Evolutionary conservation across 495 filamentous ascomycete genomes (phyloP).

Genomic region (Aspergillus kassunensis): DNA sequence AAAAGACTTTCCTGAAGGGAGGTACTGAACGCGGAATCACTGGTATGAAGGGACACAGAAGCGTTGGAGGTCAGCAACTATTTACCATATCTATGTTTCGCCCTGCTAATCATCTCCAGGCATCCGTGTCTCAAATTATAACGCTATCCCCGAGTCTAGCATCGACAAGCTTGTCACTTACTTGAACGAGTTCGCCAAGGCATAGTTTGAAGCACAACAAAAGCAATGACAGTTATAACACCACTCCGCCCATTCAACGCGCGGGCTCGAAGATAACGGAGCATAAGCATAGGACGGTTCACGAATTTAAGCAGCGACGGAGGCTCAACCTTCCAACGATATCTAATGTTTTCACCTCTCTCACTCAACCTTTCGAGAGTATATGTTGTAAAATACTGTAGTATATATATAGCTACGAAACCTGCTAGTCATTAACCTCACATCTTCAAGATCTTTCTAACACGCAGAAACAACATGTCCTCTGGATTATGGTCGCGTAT

Average conservation of each 20-base stretch:
- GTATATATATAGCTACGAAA: no score
- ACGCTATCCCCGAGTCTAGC: slow-evolving; percentile 55
- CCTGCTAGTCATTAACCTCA: no score
- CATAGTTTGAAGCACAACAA: not conserved
- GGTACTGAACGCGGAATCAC: slow-evolving; percentile 59
- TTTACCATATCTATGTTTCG: slow-evolving; percentile 54
- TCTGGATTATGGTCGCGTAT: no score
- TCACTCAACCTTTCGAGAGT: not conserved
- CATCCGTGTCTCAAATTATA: slow-evolving; percentile 45
- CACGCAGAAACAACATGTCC: no score
- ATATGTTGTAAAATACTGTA: not conserved
- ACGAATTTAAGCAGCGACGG: slow-evolving; percentile 2
- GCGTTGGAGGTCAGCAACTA: slow-evolving; percentile 64
- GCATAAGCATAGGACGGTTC: not conserved
- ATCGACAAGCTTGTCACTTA: slow-evolving; percentile 58
- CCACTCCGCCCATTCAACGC: slow-evolving; percentile 8
- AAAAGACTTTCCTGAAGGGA: slow-evolving; percentile 75
- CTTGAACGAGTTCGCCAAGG: slow-evolving; percentile 47
- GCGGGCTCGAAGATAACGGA: not conserved
- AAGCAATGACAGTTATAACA: no score
- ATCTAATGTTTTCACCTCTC: not conserved
- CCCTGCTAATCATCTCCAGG: slow-evolving; percentile 15
- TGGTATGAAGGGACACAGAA: slow-evolving; percentile 79
- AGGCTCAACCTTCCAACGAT: slow-evolving; percentile 11
- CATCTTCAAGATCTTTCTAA: no score